A percentile compares a stretch with the other conserved stretches of the same genome.
Evolutionary conservation across 495 filamentous ascomycete species (phyloP).

Genomic region (Antarctomyces pellizariae): DNA sequence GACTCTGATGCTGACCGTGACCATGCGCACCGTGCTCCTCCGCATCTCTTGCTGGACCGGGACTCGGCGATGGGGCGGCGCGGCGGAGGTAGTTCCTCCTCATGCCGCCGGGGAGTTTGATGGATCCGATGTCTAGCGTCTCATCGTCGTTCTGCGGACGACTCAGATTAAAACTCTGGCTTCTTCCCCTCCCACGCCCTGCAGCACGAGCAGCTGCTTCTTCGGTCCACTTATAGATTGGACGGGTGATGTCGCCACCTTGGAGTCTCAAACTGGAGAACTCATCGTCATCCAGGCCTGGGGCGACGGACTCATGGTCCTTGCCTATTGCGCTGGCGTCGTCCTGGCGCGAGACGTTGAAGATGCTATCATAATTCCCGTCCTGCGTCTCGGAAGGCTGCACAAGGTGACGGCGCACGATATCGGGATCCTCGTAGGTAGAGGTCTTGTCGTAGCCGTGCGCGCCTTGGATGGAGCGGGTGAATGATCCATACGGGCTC

Average conservation of each 20-base stretch:
- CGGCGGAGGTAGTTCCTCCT: constrained; percentile 66
- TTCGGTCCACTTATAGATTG: constrained; percentile 87
- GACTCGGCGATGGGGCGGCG: constrained; percentile 35
- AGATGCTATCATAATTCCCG: constrained; percentile 8
- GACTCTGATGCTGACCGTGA: constrained; percentile 13
- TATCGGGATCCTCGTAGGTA: constrained; percentile 55
- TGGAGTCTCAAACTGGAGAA: constrained; percentile 85
- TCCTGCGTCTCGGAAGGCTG: constrained; percentile 26
- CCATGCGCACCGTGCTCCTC: constrained; percentile 20
- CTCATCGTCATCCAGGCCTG: constrained; percentile 41
- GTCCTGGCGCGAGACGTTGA: constrained; percentile 17
- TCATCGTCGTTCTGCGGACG: constrained; percentile 59
- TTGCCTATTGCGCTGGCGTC: constrained; percentile 19
- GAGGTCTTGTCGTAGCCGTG: constrained; percentile 15
- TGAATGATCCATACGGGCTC: constrained; percentile 60
- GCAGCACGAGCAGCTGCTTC: constrained; percentile 37
- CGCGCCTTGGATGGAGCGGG: constrained; percentile 20
- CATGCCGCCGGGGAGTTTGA: constrained; percentile 84
- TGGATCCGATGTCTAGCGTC: constrained; percentile 58
- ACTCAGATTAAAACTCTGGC: constrained; percentile 61
- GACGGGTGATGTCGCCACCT: constrained; percentile 79
- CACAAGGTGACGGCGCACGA: constrained; percentile 63
- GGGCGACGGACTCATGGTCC: constrained; percentile 23
- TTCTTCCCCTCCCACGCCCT: constrained; percentile 34
- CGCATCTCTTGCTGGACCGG: constrained; percentile 18